phyloP scores from a whole-genome alignment of 2,329 filamentous ascomycete genomes.

The Hymenoscyphus occultus region DNA sequence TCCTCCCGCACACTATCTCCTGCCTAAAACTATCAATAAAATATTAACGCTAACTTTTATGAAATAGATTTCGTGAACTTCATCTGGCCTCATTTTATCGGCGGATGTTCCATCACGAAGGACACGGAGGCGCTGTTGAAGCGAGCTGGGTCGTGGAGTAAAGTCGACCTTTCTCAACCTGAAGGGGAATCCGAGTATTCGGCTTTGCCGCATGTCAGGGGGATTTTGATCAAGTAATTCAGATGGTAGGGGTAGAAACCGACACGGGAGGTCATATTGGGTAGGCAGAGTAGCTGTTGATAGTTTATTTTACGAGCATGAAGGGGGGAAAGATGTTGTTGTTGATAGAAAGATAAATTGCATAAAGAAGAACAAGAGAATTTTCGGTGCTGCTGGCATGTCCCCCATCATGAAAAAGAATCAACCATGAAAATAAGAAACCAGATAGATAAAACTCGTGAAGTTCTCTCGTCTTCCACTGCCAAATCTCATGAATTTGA shows the following conservation, averaged over 20 bases:
- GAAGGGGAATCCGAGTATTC: constrained; percentile 26
- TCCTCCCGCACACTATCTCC: background rate
- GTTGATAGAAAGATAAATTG: background rate
- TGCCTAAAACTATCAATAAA: no score
- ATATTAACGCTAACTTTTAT: background rate
- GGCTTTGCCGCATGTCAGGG: constrained; percentile 31
- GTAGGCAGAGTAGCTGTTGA: background rate
- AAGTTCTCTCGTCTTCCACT: background rate
- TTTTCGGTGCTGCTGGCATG: background rate
- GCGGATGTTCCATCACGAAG: constrained; percentile 32
- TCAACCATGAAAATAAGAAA: background rate
- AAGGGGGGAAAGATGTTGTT: background rate
- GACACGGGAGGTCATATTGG: background rate
- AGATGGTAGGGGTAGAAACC: background rate
- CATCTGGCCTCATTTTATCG: constrained; percentile 31
- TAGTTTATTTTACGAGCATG: background rate
- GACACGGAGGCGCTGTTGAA: constrained; percentile 30
- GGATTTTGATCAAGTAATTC: constrained; percentile 29
- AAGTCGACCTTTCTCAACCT: constrained; percentile 29
- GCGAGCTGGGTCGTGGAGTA: constrained; percentile 29
- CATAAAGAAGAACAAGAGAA: background rate
- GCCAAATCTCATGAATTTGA: background rate
- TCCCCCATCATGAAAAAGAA: background rate
- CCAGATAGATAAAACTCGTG: background rate
- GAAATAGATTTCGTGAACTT: constrained; percentile 26